These are phyloP conservation scores for Colletotrichum liaoningense DNA, from an alignment of 2,329 filamentous ascomycete species.

Conservation along the genomic window DNA sequence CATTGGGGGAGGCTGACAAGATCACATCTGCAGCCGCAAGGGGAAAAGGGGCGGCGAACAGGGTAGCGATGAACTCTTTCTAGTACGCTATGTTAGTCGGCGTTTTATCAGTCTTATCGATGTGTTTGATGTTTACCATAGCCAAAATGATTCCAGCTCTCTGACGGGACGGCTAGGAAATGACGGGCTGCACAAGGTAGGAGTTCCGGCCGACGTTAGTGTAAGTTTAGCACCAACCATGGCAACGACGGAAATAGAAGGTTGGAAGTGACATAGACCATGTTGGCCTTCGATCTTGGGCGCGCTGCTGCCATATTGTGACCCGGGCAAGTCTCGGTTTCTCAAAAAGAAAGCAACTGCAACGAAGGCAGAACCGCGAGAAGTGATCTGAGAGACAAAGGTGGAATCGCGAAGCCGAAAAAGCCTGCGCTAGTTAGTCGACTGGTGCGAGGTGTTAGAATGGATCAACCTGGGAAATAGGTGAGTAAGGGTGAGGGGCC, in stretches of 20 bases:
- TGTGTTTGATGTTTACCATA: constrained; percentile 40
- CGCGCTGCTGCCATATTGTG: constrained; percentile 9
- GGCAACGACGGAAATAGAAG: constrained; percentile 11
- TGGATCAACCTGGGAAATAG: constrained; percentile 15
- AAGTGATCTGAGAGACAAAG: neutral
- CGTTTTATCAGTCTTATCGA: constrained; percentile 35
- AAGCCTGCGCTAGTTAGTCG: neutral
- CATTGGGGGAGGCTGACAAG: constrained; percentile 33
- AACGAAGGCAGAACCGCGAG: constrained; percentile 4
- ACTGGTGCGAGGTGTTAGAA: neutral
- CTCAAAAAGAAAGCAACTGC: constrained; percentile 6
- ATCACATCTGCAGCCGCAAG: constrained; percentile 28
- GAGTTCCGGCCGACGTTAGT: neutral
- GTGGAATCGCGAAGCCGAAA: constrained; percentile 10
- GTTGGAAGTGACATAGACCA: constrained; percentile 1
- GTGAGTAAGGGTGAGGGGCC: neutral
- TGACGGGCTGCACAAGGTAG: constrained; percentile 12
- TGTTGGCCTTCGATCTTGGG: neutral
- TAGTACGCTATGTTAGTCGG: constrained; percentile 21
- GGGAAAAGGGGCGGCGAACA: constrained; percentile 15
- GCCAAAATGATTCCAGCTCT: neutral
- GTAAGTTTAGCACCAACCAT: neutral
- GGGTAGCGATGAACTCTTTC: constrained; percentile 30
- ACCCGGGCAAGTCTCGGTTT: constrained; percentile 11
- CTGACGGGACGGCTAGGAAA: constrained; percentile 16